phyloP scores from a whole-genome alignment of 108 stramenopile species.

The Cyclotella choctawhatcheeana region DNA sequence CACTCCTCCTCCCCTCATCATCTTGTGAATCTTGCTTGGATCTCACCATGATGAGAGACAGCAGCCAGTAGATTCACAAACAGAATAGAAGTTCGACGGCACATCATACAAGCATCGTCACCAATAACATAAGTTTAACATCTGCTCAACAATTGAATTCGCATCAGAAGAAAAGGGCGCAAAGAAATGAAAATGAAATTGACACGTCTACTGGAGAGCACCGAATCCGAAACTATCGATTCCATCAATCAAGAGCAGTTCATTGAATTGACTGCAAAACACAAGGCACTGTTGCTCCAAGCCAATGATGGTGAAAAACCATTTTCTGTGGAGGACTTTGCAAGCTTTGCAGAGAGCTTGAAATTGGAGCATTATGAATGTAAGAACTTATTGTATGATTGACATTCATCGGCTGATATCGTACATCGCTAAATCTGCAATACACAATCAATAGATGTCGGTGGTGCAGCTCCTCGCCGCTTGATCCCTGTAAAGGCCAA shows the following conservation, averaged over 20 bases:
- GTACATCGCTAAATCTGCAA: not conserved
- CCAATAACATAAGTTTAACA: not conserved
- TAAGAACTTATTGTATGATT: not conserved
- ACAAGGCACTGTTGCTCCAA: constrained; percentile 75
- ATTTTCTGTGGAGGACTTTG: constrained; percentile 71
- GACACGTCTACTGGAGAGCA: constrained; percentile 42
- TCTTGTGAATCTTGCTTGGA: too few species aligned
- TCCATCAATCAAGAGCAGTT: constrained; percentile 38
- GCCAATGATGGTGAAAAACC: constrained; percentile 45
- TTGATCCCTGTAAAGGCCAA: constrained; percentile 63
- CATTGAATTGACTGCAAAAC: constrained; percentile 53
- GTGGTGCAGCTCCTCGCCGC: constrained; percentile 73
- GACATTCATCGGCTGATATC: too few species aligned
- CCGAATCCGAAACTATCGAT: constrained; percentile 18
- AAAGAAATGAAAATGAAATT: constrained; percentile 33
- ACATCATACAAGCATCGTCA: too few species aligned
- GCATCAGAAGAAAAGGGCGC: too few species aligned
- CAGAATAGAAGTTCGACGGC: too few species aligned
- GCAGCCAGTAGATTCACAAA: too few species aligned
- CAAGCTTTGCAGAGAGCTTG: constrained; percentile 53
- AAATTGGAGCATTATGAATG: constrained; percentile 63
- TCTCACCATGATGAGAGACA: too few species aligned
- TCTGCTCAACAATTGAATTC: too few species aligned
- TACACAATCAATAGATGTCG: constrained; percentile 5
- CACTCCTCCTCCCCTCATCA: too few species aligned